Evolutionary conservation across 495 filamentous ascomycete genomes (phyloP).

Genomic region (Penicillium cataractarum): DNA sequence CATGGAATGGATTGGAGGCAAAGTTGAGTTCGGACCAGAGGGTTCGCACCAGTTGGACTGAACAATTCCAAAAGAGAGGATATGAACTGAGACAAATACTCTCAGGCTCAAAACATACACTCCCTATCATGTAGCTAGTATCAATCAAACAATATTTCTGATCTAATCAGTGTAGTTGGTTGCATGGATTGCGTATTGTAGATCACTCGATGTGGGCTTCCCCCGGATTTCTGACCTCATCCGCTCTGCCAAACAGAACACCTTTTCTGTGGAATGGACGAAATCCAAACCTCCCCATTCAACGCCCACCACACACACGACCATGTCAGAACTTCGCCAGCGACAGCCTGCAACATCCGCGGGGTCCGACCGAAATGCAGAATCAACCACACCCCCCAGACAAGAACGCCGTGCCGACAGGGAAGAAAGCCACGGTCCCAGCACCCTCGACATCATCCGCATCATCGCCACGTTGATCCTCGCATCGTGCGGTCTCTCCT

Average conservation of each 20-base stretch:
- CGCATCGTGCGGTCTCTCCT: conserved; percentile 72
- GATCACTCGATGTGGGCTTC: not conserved
- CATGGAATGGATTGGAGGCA: not conserved
- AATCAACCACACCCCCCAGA: conserved; percentile 5
- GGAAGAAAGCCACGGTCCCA: conserved; percentile 42
- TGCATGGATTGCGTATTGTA: conserved; percentile 8
- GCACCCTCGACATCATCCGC: conserved; percentile 74
- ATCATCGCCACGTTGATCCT: conserved; percentile 70
- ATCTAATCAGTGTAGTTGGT: not conserved
- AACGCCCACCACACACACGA: not conserved
- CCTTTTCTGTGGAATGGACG: not conserved
- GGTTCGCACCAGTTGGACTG: not conserved
- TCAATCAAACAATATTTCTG: not conserved
- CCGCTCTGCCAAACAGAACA: conserved; percentile 1
- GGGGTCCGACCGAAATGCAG: conserved; percentile 13
- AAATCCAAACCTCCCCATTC: not conserved
- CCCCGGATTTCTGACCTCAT: conserved; percentile 8
- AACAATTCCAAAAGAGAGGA: not conserved
- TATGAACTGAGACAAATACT: not conserved
- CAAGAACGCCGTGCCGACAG: conserved; percentile 14
- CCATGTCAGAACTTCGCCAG: conserved; percentile 49
- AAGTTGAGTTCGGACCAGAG: not conserved
- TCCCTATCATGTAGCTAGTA: not conserved
- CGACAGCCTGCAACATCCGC: conserved; percentile 27
- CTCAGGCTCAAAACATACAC: not conserved